Conservation (phyloP, 202 grass and related monocot species). For the Panicum virgatum region DNA sequence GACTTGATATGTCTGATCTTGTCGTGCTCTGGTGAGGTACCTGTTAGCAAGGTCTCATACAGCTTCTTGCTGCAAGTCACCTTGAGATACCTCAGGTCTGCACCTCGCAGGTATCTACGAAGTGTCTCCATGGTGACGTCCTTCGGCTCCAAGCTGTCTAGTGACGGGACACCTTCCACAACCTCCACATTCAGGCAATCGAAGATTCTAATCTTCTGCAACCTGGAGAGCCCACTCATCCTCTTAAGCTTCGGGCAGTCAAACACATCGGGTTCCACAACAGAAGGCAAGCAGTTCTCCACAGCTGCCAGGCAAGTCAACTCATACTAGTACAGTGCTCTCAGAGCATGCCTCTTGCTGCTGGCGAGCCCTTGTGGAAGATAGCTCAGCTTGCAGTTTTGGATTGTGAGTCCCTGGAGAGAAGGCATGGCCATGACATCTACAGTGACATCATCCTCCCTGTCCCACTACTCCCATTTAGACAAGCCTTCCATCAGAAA, state of each 20-base stretch:
- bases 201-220: background rate
- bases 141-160: fast-evolving
- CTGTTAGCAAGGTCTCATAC: background rate
- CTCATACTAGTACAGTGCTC: fast-evolving
- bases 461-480: background rate
- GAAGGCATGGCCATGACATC: background rate
- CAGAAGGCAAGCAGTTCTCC: background rate
- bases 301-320: background rate
- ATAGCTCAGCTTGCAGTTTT: background rate
- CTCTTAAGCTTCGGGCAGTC: background rate
- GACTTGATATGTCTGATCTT: background rate
- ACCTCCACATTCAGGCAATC: background rate
- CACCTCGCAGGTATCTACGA: background rate
- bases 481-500: fast-evolving
- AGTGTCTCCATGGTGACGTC: background rate
- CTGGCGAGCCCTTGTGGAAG: background rate
- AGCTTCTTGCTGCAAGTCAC: background rate
- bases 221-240: background rate
- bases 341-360: background rate
- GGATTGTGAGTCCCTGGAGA: fast-evolving
- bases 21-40: background rate
- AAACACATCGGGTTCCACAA: background rate
- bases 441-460: too few species aligned
- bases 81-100: background rate
- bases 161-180: background rate